These are phyloP conservation scores for Fennellomyces sp. DNA, from an alignment of 371 early-diverging fungal species.

Conservation along the genomic window DNA sequence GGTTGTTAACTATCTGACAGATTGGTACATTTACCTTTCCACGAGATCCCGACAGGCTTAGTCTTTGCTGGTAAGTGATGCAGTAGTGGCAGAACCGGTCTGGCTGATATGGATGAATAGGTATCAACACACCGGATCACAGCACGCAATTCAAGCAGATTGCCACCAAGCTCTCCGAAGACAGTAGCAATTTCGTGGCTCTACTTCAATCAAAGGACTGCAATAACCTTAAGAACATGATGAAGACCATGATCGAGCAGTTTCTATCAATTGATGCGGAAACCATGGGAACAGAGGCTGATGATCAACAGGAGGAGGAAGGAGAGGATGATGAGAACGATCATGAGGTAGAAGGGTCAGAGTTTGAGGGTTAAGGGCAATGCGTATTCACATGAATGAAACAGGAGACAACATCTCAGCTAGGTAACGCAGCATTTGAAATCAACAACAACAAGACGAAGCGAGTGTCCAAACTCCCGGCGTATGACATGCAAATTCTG, in stretches of 20 bases:
- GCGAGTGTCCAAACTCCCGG: conserved; percentile 29
- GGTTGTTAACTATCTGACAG: background rate
- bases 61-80: conserved; percentile 61
- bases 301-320: conserved; percentile 26
- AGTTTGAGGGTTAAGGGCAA: background rate
- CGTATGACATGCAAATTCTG: conserved; percentile 67
- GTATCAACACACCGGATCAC: conserved; percentile 53
- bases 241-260: conserved; percentile 65
- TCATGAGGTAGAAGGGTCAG: background rate
- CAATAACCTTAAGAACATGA: conserved; percentile 52
- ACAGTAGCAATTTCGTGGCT: conserved; percentile 52
- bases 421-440: background rate
- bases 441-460: conserved; percentile 15
- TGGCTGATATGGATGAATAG: conserved; percentile 6
- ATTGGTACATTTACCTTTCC: conserved; percentile 39
- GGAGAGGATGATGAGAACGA: conserved; percentile 5
- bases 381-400: background rate
- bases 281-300: conserved; percentile 26
- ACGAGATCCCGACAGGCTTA: conserved; percentile 71
- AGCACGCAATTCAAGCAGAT: conserved; percentile 51
- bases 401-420: background rate
- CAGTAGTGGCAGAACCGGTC: background rate
- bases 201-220: conserved; percentile 72
- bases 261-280: conserved; percentile 42
- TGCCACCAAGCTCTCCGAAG: conserved; percentile 31